Base-by-base conservation (phyloP, 306 rosid genomes). In the Prunus mongolica region DNA sequence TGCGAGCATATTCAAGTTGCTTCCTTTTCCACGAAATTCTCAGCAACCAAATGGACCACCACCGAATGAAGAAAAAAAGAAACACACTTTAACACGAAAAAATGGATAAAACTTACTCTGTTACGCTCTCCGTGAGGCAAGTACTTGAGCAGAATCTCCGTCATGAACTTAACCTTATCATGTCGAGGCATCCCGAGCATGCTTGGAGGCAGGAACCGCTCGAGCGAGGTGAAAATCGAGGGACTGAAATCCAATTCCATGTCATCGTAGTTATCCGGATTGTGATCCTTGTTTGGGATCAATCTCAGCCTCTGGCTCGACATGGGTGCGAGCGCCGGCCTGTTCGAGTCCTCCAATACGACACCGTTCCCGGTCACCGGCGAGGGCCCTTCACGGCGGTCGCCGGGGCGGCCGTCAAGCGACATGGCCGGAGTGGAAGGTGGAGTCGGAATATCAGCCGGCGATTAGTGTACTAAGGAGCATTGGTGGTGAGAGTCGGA, bases 241-340 rank as follows among this genome's bases (percentile, higher is more conserved):
- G 93, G 97, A 54, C 86, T 83, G 86, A 91, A 91, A 46, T 89
- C 97, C 91, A 84, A 76, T 81, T 83, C 87, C 65, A 93, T 79
- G 75, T 84, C 98, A 2, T 88, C 97, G 25, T 93, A 93, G 80
- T 73, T 86, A 18, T 93, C 98, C 19, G 98, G 80, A 67, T 58
- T 81, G 86, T 93, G 98, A 69, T 88, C 93, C 6, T 46, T 74
- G 79, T 75, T 84, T 5, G 95, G 97, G 75, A 18, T 87, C 72
- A 75, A 60, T 30, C 88, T 77, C 77, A 91, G 94, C 81, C 87
- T 83, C 72, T 64, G 77, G 27, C 68, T 75, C 27, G 83, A 20
- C 57, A 55, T 16, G 18, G 82, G 27, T 38, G 13, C 81, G 2
- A 69, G 32, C 30, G 38, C 71, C 58, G 70, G 75, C 28, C 67